Base-by-base conservation (phyloP, 257 asterid genomes). In the Solanum infundibuliforme region DNA sequence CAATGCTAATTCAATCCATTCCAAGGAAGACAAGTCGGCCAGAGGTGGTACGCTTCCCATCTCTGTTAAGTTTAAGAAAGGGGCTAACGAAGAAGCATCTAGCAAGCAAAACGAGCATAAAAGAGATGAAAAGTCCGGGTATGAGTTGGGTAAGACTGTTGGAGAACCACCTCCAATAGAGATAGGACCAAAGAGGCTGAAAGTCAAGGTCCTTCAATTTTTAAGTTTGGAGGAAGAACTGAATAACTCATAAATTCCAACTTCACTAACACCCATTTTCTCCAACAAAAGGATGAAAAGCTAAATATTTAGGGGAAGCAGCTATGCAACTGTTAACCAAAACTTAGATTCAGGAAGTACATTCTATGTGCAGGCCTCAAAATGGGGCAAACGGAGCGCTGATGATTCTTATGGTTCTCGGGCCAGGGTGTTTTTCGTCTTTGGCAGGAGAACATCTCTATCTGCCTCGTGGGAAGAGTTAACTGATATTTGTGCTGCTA, bases 281-380 rank as follows among this genome's bases (percentile, higher is more conserved):
- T 79, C 85, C 52, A 14, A 43, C 89, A 8, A 81, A 48, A 87
- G 46, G 72, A 38, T 43, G 29, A 82, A 65, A 77, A 32, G 69
- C 81, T 81, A 65, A 79, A 39, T 35, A 41, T 29, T 55, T 62
- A 23, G 41, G 29, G 86, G 66, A 16, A 81, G n/a, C 72, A 35
- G 68, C 48, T 27, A 48, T 25, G 62, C 41, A 81, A 21, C 83
- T 23, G 25, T 41, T 87, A 66, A 87, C 89, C 72, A 87, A 87
- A 60, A 71, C 85, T 62, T 87, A 87, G 89, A 68, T 66, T 38
- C 71, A 81, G 84, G 86, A 36, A 27, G 38, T n/a, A 66, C n/a
- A 87, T 87, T 87, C 71, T 65, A 39, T 79, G 89, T 87, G 82
- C 86, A 79, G 86, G 89, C 89, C 81, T 75, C 89, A 18, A 77